Evolutionary conservation across 208 protist genomes (phyloP), one percentile per base, ranked within the genome.

Genomic region (Porcisia hertigi): DNA sequence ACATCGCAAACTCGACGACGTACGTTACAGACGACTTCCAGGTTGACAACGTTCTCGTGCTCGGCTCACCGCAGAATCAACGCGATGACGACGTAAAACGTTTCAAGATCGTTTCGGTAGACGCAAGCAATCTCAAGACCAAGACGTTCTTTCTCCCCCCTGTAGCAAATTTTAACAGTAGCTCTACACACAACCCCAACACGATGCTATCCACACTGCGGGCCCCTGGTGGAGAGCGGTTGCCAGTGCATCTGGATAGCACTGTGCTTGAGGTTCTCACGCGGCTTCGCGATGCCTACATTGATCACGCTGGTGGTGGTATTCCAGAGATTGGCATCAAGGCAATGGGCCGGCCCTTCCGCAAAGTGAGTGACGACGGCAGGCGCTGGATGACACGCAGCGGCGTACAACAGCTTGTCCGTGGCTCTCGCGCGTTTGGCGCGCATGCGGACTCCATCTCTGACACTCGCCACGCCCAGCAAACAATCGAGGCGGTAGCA

Each of bases 251-350:
- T 52, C 82, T 95, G 34, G 57, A 77, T 34, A 80, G 79, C 45
- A 80, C 85, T 5, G 84, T 88, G 52, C 52, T 92, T 36, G 76
- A 82, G 36, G 18, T 90, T 11, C 81, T 96, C 30, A 69, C 70
- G 12, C 80, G 87, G 71, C 73, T 98, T 57, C 89, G 92, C 11
- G 91, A 93, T 30, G 93, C 92, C 0, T 96, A 96, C 86, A 83
- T 96, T 53, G 57, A 88, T 47, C 78, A 96, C 73, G 84, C 77
- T 3, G 92, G 92, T 30, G 91, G 90, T 23, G 91, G 94, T 25
- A 93, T 97, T 62, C 91, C 93, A n/a, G 92, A 96, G 85, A 83
- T 96, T 41, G 94, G 94, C 75, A 94, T 97, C 63, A 98, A 98
- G 63, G 92, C 90, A 18, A 96, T 97, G 91, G 94, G 94, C 0